Base-by-base conservation (phyloP, 805 yeast species). In the Metschnikowia henanensis region DNA sequence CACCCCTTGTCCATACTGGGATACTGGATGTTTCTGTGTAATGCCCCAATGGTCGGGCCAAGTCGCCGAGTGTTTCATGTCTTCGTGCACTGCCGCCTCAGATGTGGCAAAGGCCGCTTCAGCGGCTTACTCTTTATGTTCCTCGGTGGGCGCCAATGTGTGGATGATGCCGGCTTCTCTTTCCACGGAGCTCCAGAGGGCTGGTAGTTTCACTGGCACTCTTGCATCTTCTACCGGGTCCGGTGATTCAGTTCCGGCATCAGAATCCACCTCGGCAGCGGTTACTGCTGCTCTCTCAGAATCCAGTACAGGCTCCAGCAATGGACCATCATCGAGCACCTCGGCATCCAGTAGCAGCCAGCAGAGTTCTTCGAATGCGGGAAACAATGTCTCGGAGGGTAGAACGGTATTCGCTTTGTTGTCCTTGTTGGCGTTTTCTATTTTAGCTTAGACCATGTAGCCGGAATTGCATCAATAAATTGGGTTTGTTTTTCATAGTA, bases 1-100 rank as follows among this genome's bases (percentile, higher is more conserved):
- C 40, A 75, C 79, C 5, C 78, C 78, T 18, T 74, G 79, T 50
- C 79, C 79, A 35, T 72, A 73, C 56, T 73, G 77, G 77, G 79
- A 73, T 51, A 70, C 77, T 22, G 79, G 79, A 7, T 73, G 79
- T 48, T 62, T 73, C 37, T 73, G 78, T 54, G 73, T 72, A 23
- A 71, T 73, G 75, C 72, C 76, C 13, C 70, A 65, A 47, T 73
- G 73, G 72, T 62, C 68, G 29, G 75, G 75, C 6, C 44, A 52
- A 41, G 77, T 73, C 9, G 78, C 66, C 19, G 62, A 62, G 30
- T 73, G 79, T 54, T 53, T 73, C 42, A 76, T 73, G 23, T 44
- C 55, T 16, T 49, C 55, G 21, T 73, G 79, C 53, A 30, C 25
- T 8, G 22, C 47, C 4, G 76, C 71, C 16, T 26, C 46, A 1